A percentile compares a stretch with the other conserved stretches of the same genome.
Evolutionary conservation across 1,139 yeast genomes (phyloP).

Genomic region (Pichia sp.): DNA sequence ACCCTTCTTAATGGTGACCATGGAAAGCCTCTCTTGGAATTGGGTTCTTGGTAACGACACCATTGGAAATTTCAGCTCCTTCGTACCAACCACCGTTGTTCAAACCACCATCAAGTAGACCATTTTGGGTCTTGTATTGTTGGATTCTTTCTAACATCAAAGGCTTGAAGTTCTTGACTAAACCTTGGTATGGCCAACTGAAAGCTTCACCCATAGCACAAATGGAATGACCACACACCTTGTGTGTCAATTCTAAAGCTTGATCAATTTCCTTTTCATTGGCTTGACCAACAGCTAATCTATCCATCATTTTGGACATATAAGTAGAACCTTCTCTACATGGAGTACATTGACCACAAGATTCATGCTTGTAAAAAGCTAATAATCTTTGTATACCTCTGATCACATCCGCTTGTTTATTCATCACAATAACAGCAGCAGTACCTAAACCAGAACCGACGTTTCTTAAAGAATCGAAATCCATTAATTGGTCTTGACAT

Average conservation of each 20-base stretch:
- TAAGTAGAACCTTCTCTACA: constrained; percentile 93
- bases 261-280: constrained; percentile 70
- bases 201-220: constrained; percentile 92
- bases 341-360: constrained; percentile 92
- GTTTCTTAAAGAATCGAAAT: constrained; percentile 76
- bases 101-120: constrained; percentile 35
- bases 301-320: constrained; percentile 75
- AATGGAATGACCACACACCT: constrained; percentile 83
- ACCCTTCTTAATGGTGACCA: constrained; percentile 12
- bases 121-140: constrained; percentile 29
- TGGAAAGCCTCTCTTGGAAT: constrained; percentile 26
- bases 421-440: constrained; percentile 87
- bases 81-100: constrained; percentile 75
- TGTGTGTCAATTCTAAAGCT: constrained; percentile 74
- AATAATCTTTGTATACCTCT: constrained; percentile 80
- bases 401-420: constrained; percentile 74
- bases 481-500: constrained; percentile 71
- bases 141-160: constrained; percentile 67
- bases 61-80: constrained; percentile 53
- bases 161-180: constrained; percentile 76
- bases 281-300: constrained; percentile 73
- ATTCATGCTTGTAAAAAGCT: constrained; percentile 80
- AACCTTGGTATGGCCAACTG: constrained; percentile 89
- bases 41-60: constrained; percentile 59
- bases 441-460: constrained; percentile 86